Percentiles rank a stretch among this genome's conserved stretches.
These are phyloP conservation scores for Pycnococcus provasolii DNA, from an alignment of 139 green algal species.

Conservation along the genomic window DNA sequence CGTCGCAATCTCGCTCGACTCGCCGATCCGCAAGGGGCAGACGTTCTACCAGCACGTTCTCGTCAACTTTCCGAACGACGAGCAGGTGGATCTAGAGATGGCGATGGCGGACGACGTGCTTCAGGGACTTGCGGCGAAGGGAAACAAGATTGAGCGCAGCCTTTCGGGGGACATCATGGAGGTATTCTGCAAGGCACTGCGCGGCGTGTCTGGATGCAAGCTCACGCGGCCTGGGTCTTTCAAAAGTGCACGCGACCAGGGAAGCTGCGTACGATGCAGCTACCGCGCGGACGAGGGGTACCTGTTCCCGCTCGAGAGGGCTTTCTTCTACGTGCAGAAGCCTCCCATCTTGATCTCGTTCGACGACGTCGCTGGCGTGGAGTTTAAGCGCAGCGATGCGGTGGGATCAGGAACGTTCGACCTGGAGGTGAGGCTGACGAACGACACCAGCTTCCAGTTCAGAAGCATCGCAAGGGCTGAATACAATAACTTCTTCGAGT, in stretches of 20 bases:
- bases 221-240: slow-evolving; percentile 64
- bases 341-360: slow-evolving; percentile 78
- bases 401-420: slow-evolving; percentile 77
- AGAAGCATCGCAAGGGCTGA: slow-evolving; percentile 75
- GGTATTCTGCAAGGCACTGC: slow-evolving; percentile 77
- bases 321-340: slow-evolving; percentile 97
- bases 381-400: slow-evolving; percentile 75
- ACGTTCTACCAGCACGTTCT: slow-evolving; percentile 91
- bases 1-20: slow-evolving; percentile 79
- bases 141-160: background rate
- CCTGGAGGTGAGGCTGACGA: slow-evolving; percentile 60
- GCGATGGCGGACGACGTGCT: slow-evolving; percentile 41
- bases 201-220: slow-evolving; percentile 69
- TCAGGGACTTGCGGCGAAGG: slow-evolving; percentile 11
- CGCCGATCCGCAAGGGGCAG: slow-evolving; percentile 89
- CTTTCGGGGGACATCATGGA: slow-evolving; percentile 40
- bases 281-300: slow-evolving; percentile 65
- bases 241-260: slow-evolving; percentile 22
- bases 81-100: slow-evolving; percentile 63
- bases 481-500: slow-evolving; percentile 84
- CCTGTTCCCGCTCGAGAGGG: slow-evolving; percentile 87
- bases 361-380: slow-evolving; percentile 75
- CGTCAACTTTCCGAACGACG: slow-evolving; percentile 63
- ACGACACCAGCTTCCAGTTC: slow-evolving; percentile 55
- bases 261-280: slow-evolving; percentile 16